These are phyloP conservation scores for Phytophthora pistaciae DNA, from an alignment of 352 stramenopile species.

Conservation along the genomic window DNA sequence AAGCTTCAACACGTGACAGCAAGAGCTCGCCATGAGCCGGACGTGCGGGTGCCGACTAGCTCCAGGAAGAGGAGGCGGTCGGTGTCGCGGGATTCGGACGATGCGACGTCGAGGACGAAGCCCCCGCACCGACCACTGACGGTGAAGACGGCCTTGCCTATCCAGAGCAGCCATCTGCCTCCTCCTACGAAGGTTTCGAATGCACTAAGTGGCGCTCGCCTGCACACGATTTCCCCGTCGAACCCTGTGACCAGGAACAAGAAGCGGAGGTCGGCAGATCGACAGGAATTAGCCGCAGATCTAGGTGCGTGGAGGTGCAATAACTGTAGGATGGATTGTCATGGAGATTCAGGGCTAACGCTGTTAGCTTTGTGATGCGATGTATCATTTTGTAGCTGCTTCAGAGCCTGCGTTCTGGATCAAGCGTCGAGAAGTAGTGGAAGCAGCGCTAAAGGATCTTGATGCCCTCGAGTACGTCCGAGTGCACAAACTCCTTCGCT, in stretches of 20 bases:
- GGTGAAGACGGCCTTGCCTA: constrained; percentile 17
- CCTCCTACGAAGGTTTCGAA: constrained; percentile 30
- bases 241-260: constrained; percentile 12
- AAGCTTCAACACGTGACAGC: constrained; percentile 1
- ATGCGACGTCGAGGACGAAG: constrained; percentile 13
- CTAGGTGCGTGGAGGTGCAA: constrained; percentile 16
- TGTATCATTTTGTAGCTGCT: constrained; percentile 1
- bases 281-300: constrained; percentile 9
- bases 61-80: constrained; percentile 27
- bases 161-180: constrained; percentile 31
- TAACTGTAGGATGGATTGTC: not conserved
- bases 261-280: constrained; percentile 10
- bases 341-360: constrained; percentile 9
- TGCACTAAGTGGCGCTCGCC: constrained; percentile 11
- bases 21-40: constrained; percentile 8
- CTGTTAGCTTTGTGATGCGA: not conserved
- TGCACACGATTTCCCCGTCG: constrained; percentile 21
- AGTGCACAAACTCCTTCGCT: not conserved
- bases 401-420: constrained; percentile 51
- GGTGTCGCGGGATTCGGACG: constrained; percentile 23
- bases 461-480: constrained; percentile 48
- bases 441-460: constrained; percentile 42
- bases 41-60: not conserved
- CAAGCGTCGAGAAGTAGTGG: constrained; percentile 40
- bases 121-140: constrained; percentile 6